These are phyloP conservation scores for Achaetomiella virescens DNA, from an alignment of 495 filamentous ascomycete genomes.

Conservation along the genomic window DNA sequence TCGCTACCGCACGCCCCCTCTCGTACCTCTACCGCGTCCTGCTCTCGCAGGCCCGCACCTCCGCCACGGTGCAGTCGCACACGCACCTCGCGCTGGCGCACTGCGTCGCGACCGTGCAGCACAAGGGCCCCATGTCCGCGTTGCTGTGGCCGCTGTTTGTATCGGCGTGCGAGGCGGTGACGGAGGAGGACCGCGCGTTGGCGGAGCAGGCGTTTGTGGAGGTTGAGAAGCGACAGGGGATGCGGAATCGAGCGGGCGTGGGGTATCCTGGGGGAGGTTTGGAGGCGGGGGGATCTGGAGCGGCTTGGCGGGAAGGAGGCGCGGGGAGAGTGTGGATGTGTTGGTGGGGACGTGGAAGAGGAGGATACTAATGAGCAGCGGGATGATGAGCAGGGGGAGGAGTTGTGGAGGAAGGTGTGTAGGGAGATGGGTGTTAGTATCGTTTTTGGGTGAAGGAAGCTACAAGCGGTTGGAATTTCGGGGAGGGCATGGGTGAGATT, in stretches of 20 bases:
- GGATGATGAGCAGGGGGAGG: slow-evolving; percentile 3
- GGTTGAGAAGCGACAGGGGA: slow-evolving; percentile 49
- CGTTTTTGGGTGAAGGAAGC: slow-evolving; percentile 17
- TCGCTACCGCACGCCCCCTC: slow-evolving; percentile 56
- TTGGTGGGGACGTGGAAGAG: neutral
- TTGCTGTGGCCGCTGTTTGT: slow-evolving; percentile 58
- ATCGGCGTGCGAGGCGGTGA: slow-evolving; percentile 50
- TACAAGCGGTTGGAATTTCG: too few species aligned
- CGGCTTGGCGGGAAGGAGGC: neutral
- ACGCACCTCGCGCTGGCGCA: slow-evolving; percentile 43
- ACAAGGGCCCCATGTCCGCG: slow-evolving; percentile 52
- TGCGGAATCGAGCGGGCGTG: slow-evolving; percentile 53
- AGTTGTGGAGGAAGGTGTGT: slow-evolving; percentile 15
- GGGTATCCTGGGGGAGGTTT: slow-evolving; percentile 53
- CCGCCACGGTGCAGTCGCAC: slow-evolving; percentile 47
- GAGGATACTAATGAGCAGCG: neutral
- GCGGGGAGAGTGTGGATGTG: neutral
- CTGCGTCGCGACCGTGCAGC: slow-evolving; percentile 46
- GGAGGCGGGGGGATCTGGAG: slow-evolving; percentile 43
- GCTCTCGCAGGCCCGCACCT: slow-evolving; percentile 36
- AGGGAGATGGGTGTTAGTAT: slow-evolving; percentile 20
- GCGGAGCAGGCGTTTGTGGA: slow-evolving; percentile 44
- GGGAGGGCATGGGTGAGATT: neutral
- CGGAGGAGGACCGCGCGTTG: slow-evolving; percentile 34
- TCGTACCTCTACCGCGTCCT: slow-evolving; percentile 57